Percentiles rank a stretch among this genome's conserved stretches.
phyloP scores from a whole-genome alignment of 371 early-diverging fungal genomes.

The Zychaea mexicana region DNA sequence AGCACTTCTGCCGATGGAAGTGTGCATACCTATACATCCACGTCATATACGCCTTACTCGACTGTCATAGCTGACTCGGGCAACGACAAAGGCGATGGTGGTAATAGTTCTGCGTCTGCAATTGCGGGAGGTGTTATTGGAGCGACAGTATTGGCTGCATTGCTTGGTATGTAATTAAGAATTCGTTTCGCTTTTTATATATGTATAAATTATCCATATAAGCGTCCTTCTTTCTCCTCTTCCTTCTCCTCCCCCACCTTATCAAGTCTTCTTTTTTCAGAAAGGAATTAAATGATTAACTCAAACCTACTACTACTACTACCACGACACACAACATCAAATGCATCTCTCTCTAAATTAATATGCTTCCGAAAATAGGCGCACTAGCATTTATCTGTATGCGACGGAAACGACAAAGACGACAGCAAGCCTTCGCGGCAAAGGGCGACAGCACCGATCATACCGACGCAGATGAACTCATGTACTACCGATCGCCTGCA shows the following conservation, averaged over 20 bases:
- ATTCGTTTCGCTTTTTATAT: too few species aligned
- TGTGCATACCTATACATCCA: slow-evolving; percentile 10
- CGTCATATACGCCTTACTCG: slow-evolving; percentile 7
- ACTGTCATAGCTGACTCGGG: slow-evolving; percentile 5
- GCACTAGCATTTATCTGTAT: slow-evolving; percentile 6
- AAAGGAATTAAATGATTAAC: too few species aligned
- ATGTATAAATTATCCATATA: too few species aligned
- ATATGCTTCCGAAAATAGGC: neutral
- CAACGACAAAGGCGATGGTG: neutral
- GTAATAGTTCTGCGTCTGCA: neutral
- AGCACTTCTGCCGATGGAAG: slow-evolving; percentile 10
- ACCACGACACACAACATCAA: neutral
- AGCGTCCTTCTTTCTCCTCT: neutral
- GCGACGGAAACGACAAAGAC: neutral
- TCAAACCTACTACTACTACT: too few species aligned
- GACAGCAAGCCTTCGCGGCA: neutral
- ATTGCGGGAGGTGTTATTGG: slow-evolving; percentile 10
- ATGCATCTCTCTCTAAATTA: neutral
- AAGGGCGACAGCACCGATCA: neutral
- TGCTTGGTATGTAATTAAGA: slow-evolving; percentile 10
- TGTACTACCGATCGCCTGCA: slow-evolving; percentile 9
- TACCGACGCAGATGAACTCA: slow-evolving; percentile 2
- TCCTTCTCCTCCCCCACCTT: neutral
- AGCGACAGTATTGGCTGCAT: neutral
- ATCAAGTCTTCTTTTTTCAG: too few species aligned